Evolutionary conservation across 257 asterid species (phyloP).

Genomic region (Fraxinus excelsior): DNA sequence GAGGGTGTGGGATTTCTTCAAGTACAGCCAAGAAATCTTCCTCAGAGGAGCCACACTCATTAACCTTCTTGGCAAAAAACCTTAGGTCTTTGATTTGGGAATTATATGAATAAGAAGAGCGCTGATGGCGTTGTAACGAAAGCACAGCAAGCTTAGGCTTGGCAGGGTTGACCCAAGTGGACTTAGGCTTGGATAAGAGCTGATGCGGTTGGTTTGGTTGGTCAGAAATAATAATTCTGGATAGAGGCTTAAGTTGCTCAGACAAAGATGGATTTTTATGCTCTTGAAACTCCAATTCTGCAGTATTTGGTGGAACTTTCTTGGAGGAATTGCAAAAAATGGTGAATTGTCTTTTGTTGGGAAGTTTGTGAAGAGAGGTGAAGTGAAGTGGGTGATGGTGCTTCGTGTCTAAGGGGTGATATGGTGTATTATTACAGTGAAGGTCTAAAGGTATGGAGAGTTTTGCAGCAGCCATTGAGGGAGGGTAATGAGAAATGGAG

Average conservation of each 20-base stretch:
- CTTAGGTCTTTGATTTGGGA: conserved; percentile 74
- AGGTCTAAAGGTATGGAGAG: conserved; percentile 45
- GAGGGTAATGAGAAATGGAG: conserved; percentile 20
- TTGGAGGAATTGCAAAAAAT: conserved; percentile 49
- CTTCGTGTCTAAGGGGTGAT: conserved; percentile 42
- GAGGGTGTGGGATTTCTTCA: conserved; percentile 59
- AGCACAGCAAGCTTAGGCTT: conserved; percentile 80
- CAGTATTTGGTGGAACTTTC: conserved; percentile 37
- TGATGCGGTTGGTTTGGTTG: conserved; percentile 44
- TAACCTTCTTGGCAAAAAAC: conserved; percentile 61
- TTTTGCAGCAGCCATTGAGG: conserved; percentile 73
- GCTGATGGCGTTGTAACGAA: conserved; percentile 82
- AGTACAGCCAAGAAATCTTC: conserved; percentile 59
- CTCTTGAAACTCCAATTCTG: conserved; percentile 35
- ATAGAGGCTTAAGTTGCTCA: conserved; percentile 81
- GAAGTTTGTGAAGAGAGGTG: conserved; percentile 38
- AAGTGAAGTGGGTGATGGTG: conserved; percentile 38
- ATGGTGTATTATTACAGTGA: conserved; percentile 37
- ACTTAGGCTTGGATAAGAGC: conserved; percentile 73
- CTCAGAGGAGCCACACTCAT: conserved; percentile 48
- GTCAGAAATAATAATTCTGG: conserved; percentile 69
- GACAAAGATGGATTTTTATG: conserved; percentile 62
- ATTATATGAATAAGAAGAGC: conserved; percentile 53
- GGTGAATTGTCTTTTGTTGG: conserved; percentile 41
- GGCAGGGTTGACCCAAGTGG: conserved; percentile 93